Percentiles rank a stretch among this genome's conserved stretches.
These are phyloP conservation scores for Hamamelis virginiana DNA, from an alignment of 164 flowering plant species.

Conservation along the genomic window DNA sequence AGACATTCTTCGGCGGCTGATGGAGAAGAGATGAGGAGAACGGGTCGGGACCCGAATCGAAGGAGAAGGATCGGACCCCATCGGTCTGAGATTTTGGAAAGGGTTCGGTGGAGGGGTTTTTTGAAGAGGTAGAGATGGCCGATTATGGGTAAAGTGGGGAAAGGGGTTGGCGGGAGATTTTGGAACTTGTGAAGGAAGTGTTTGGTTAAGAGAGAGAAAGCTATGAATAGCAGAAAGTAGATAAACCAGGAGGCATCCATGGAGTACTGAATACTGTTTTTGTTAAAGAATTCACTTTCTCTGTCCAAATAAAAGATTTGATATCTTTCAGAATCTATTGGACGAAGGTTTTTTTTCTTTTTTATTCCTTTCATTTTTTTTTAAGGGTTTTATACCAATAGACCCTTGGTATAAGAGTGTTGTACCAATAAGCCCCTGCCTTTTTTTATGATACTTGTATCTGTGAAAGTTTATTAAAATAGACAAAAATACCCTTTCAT, in stretches of 20 bases:
- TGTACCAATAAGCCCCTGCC: too few species aligned
- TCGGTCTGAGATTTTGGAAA: neutral
- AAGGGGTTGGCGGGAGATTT: slow-evolving; percentile 6
- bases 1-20: slow-evolving; percentile 19
- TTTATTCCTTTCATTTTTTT: too few species aligned
- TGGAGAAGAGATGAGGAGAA: slow-evolving; percentile 13
- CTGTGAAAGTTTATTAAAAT: too few species aligned
- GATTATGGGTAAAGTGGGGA: slow-evolving; percentile 5
- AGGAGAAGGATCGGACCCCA: slow-evolving; percentile 12
- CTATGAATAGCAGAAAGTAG: neutral
- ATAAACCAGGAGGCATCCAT: neutral
- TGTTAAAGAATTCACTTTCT: too few species aligned
- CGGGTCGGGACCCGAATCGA: slow-evolving; percentile 2
- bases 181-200: slow-evolving; percentile 6
- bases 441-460: too few species aligned
- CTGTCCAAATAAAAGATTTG: too few species aligned
- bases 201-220: neutral
- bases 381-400: too few species aligned
- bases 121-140: slow-evolving; percentile 9
- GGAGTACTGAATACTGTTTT: too few species aligned
- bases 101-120: slow-evolving; percentile 8
- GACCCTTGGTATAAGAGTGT: too few species aligned
- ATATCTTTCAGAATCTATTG: too few species aligned
- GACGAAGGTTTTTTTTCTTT: too few species aligned
- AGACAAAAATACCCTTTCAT: too few species aligned